A percentile compares a stretch with the other conserved stretches of the same genome.
These are phyloP conservation scores for Malassezia vespertilionis DNA, from an alignment of 1,284 basidiomycete genomes.

Conservation along the genomic window DNA sequence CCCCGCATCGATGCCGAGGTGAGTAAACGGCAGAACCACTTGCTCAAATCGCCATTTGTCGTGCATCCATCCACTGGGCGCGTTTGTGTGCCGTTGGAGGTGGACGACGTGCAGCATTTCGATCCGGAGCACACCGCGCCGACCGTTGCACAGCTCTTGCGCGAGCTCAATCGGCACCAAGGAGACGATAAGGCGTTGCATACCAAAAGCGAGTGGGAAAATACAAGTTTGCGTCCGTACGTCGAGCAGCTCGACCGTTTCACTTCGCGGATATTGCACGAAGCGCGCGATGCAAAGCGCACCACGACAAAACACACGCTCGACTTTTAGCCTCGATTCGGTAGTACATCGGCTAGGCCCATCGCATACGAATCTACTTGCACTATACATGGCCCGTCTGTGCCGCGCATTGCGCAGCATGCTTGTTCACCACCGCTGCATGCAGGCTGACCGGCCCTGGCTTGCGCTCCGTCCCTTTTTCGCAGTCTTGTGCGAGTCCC, in stretches of 20 bases:
- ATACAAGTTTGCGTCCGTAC: conserved; percentile 64
- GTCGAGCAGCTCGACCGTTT: conserved; percentile 81
- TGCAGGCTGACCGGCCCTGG: conserved; percentile 11
- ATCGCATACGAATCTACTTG: no score
- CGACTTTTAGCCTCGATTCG: conserved; percentile 9
- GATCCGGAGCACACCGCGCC: conserved; percentile 69
- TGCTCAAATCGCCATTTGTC: conserved; percentile 95
- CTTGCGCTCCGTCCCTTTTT: background rate
- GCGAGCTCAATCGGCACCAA: conserved; percentile 59
- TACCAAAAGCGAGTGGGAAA: conserved; percentile 51
- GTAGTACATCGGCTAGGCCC: no score
- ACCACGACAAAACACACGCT: conserved; percentile 4
- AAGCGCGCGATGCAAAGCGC: conserved; percentile 20
- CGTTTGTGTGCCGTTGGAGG: conserved; percentile 86
- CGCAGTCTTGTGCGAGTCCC: conserved; percentile 6
- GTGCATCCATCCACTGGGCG: conserved; percentile 91
- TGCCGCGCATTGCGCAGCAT: conserved; percentile 1
- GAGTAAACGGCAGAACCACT: conserved; percentile 90
- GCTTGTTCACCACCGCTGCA: conserved; percentile 13
- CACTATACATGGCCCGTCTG: background rate
- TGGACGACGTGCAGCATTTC: conserved; percentile 65
- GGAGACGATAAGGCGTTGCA: conserved; percentile 28
- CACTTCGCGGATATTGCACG: conserved; percentile 50
- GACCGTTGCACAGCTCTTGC: conserved; percentile 69
- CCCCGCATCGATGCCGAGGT: conserved; percentile 94